Evolutionary conservation across 2,329 filamentous ascomycete species (phyloP), one percentile per base, ranked within the genome.

Genomic region (Trichoderma pleuroti): DNA sequence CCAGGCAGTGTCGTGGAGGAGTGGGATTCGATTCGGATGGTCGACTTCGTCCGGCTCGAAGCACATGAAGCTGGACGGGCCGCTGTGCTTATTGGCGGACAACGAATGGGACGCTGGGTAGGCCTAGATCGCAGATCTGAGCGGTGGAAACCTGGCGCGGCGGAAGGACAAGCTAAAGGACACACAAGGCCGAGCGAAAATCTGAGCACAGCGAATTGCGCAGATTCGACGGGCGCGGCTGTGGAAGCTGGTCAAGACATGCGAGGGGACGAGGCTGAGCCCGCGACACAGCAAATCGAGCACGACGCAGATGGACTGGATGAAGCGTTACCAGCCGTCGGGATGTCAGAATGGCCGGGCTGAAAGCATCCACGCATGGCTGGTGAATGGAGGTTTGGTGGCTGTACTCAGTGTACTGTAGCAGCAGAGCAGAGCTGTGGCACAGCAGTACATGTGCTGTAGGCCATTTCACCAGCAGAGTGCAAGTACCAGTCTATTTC

Each of bases 41-140:
- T 49, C 61, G 52, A 59, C 18, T 60, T 60, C 36, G 65, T 21
- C 14, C 60, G 39, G 60, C 65, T 65, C 54, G 39, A 60, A 36
- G 70, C 70, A 56, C 59, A 71, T 71, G 21, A 36, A 57, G 54
- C 42, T 2, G n/a, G 60, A 56, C 16, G 32, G 46, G 30, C 26
- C 26, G 28, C 36, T 30, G 49, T 30, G 46, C 54, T 68, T 42
- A 32, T 49, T 67, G 64, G 64, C 28, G 52, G 64, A n/a, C 36
- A 21, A 5, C 36, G 30, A 39, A 42, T 36, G 34, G 18, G 18
- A 49, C 61, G 39, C 18, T 56, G 54, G 54, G 65, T 28, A 68
- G n/a, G n/a, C n/a, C n/a, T n/a, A n/a, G 65, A 68, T 68, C 39
- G 65, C 65, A 68, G 65, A 68, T 68, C 56, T 61, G 56, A 52